phyloP scores from a whole-genome alignment of 2,329 filamentous ascomycete genomes.

The Penicillium sp. region DNA sequence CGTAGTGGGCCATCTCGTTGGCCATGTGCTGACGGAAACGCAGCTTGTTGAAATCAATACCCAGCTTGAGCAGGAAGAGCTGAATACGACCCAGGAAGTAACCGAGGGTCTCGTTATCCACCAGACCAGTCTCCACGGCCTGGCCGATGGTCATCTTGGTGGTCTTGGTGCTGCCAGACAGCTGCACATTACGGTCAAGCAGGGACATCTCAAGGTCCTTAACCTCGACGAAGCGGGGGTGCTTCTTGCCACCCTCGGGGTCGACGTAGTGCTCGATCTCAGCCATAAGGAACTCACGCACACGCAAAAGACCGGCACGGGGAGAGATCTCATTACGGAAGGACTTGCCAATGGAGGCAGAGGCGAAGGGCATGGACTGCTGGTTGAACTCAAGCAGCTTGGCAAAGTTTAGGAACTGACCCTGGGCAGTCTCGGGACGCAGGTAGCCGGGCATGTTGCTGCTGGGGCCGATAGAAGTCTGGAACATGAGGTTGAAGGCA shows the following conservation, averaged over 20 bases:
- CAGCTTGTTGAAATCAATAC: conserved; percentile 82
- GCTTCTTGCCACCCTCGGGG: conserved; percentile 91
- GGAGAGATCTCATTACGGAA: conserved; percentile 99
- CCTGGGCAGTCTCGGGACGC: conserved; percentile 93
- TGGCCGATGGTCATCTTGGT: conserved; percentile 76
- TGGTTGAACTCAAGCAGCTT: conserved; percentile 98
- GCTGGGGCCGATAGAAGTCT: conserved; percentile 90
- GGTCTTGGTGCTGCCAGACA: conserved; percentile 77
- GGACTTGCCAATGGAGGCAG: conserved; percentile 94
- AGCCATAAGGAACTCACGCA: conserved; percentile 97
- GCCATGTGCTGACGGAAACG: conserved; percentile 97
- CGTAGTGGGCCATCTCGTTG: conserved; percentile 90
- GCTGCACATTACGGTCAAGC: conserved; percentile 80
- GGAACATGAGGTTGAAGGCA: conserved; percentile 98
- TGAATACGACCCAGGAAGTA: conserved; percentile 96
- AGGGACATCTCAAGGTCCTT: conserved; percentile 80
- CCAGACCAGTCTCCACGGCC: conserved; percentile 76
- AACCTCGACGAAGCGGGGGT: conserved; percentile 82
- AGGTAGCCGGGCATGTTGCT: conserved; percentile 83
- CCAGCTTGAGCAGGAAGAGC: conserved; percentile 84
- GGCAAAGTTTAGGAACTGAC: conserved; percentile 95
- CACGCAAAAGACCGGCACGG: conserved; percentile 82
- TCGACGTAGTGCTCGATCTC: conserved; percentile 99
- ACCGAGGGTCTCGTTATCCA: conserved; percentile 96
- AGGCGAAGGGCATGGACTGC: conserved; percentile 92